Percentiles rank a stretch among this genome's conserved stretches.
These are phyloP conservation scores for Apium graveolens DNA, from an alignment of 129 eudicot species.

Conservation along the genomic window DNA sequence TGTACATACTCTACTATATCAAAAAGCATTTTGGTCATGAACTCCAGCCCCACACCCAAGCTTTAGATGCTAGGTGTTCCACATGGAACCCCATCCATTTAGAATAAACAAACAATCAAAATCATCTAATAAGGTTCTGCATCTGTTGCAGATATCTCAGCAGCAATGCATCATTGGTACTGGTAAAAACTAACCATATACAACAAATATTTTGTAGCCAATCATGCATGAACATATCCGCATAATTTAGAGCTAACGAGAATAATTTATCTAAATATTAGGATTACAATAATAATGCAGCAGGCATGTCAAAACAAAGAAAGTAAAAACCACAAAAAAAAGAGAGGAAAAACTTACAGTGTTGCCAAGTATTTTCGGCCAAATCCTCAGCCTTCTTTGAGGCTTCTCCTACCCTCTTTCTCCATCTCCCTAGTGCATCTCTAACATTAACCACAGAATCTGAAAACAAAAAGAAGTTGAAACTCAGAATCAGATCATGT, in stretches of 20 bases:
- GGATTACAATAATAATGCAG: background rate
- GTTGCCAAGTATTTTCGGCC: constrained; percentile 63
- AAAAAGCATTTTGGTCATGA: background rate
- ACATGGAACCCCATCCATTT: background rate
- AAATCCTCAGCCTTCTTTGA: constrained; percentile 54
- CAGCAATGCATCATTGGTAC: background rate
- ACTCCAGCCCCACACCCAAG: background rate
- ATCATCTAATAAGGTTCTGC: background rate
- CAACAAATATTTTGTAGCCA: background rate
- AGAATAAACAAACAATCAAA: background rate
- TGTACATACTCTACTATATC: background rate
- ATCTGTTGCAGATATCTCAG: background rate
- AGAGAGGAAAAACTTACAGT: constrained; percentile 33
- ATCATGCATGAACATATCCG: background rate
- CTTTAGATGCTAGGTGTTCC: background rate
- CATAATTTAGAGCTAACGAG: background rate
- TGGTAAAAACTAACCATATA: background rate
- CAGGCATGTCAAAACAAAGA: background rate
- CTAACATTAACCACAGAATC: constrained; percentile 62
- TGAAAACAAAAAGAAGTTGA: constrained; percentile 13
- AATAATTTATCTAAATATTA: background rate
- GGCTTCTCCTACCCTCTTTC: constrained; percentile 66
- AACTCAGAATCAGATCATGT: background rate
- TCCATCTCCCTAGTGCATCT: constrained; percentile 88
- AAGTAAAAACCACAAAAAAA: background rate